phyloP scores from a whole-genome alignment of 2,329 filamentous ascomycete species.

The Ascochyta clinopodiicola region DNA sequence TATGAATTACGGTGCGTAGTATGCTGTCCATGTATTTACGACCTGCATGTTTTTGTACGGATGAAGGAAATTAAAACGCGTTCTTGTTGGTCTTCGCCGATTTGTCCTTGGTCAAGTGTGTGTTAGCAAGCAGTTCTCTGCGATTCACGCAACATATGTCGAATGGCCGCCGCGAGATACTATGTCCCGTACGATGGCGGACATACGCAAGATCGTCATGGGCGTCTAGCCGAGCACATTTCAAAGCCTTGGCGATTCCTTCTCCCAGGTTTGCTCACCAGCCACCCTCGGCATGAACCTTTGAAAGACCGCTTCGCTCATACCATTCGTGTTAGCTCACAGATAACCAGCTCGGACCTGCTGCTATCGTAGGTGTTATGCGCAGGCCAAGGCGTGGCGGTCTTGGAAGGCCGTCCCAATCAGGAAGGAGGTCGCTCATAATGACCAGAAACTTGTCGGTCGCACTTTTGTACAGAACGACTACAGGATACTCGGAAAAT shows the following conservation, averaged over 20 bases:
- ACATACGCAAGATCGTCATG: conserved; percentile 6
- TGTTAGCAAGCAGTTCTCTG: not conserved
- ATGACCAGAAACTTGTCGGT: conserved; percentile 3
- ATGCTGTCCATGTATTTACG: not conserved
- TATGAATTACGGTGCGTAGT: not conserved
- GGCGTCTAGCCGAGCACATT: not conserved
- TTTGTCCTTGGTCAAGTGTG: not conserved
- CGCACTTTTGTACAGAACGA: not conserved
- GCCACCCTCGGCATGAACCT: not conserved
- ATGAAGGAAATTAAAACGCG: too few species aligned
- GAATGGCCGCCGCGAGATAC: not conserved
- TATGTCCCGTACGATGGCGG: not conserved
- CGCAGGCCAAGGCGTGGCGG: conserved; percentile 12
- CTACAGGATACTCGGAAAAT: not conserved
- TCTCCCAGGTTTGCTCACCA: conserved; percentile 3
- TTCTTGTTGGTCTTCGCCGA: not conserved
- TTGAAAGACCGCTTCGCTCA: not conserved
- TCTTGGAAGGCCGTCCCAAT: conserved; percentile 12
- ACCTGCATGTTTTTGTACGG: not conserved
- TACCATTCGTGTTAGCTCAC: conserved; percentile 4
- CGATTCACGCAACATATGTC: not conserved
- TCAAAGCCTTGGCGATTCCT: conserved; percentile 13
- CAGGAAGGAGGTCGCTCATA: conserved; percentile 14
- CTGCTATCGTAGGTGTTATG: conserved; percentile 13
- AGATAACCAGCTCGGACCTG: conserved; percentile 20